Conservation (phyloP, 257 asterid genomes). For the Henckelia pumila region DNA sequence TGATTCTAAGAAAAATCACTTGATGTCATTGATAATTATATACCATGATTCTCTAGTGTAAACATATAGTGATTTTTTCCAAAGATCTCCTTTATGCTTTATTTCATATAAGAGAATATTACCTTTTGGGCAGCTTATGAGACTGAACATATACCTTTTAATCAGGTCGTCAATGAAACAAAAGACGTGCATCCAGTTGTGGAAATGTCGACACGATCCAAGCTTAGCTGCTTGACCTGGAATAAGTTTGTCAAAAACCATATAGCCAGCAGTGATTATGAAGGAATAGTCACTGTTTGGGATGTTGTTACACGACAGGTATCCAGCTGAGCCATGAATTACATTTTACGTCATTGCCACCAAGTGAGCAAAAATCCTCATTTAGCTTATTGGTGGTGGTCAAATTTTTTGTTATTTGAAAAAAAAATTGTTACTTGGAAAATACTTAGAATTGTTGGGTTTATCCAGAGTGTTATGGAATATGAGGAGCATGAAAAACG, state of each 20-base stretch:
- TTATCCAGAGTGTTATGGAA: slow-evolving; percentile 77
- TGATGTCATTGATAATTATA: too few relatives aligned
- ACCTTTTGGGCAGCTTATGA: background rate
- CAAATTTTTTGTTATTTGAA: background rate
- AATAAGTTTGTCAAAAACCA: slow-evolving; percentile 64
- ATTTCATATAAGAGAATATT: background rate
- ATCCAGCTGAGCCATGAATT: slow-evolving; percentile 20
- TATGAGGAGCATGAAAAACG: slow-evolving; percentile 95
- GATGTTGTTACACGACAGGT: slow-evolving; percentile 90
- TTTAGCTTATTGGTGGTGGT: background rate
- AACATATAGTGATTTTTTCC: too few relatives aligned
- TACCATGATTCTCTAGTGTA: too few relatives aligned
- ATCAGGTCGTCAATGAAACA: slow-evolving; percentile 79
- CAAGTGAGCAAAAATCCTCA: background rate
- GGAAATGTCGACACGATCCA: slow-evolving; percentile 77
- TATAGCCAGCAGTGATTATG: slow-evolving; percentile 87
- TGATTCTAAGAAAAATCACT: too few relatives aligned
- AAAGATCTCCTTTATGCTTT: background rate
- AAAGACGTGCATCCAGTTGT: slow-evolving; percentile 68
- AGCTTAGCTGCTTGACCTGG: slow-evolving; percentile 91
- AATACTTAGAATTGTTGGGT: slow-evolving; percentile 10
- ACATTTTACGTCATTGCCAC: background rate
- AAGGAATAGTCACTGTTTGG: slow-evolving; percentile 91
- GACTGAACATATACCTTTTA: background rate
- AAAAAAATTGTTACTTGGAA: background rate